Evolutionary conservation across 805 yeast species (phyloP).

Genomic region (Suhomyces faveliae): DNA sequence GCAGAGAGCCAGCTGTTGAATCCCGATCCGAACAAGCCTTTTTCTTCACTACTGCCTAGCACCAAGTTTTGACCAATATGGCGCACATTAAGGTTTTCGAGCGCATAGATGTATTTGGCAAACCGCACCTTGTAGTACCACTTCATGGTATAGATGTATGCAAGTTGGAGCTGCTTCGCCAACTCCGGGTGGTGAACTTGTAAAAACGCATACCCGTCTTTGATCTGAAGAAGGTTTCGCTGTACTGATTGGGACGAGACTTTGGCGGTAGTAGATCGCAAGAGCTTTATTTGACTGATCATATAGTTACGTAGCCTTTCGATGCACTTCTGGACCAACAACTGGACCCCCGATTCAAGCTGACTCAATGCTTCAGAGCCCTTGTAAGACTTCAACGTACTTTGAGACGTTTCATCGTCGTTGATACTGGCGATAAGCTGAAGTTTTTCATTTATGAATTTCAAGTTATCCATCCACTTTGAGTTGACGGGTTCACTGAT

Average conservation of each 20-base stretch:
- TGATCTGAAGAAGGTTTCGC: constrained; percentile 57
- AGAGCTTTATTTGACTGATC: constrained; percentile 59
- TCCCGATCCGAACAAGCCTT: constrained; percentile 19
- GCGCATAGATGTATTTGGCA: constrained; percentile 68
- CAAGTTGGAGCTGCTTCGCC: constrained; percentile 71
- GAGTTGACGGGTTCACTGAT: constrained; percentile 54
- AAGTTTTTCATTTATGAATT: constrained; percentile 55
- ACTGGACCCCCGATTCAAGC: constrained; percentile 39
- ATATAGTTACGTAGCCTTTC: constrained; percentile 76
- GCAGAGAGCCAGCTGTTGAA: constrained; percentile 26
- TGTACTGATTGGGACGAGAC: constrained; percentile 76
- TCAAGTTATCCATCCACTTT: constrained; percentile 66
- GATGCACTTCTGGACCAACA: constrained; percentile 59
- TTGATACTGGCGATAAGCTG: constrained; percentile 48
- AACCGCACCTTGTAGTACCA: constrained; percentile 90
- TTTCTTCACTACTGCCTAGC: constrained; percentile 45
- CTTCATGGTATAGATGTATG: constrained; percentile 82
- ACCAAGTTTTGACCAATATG: constrained; percentile 56
- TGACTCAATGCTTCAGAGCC: constrained; percentile 27
- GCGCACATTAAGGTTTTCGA: constrained; percentile 60
- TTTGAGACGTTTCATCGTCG: not conserved
- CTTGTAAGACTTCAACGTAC: constrained; percentile 14
- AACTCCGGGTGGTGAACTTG: constrained; percentile 53
- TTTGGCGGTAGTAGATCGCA: constrained; percentile 55
- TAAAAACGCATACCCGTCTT: constrained; percentile 60